phyloP scores from a whole-genome alignment of 2,329 filamentous ascomycete species.

The Domatiomyces catenatus region DNA sequence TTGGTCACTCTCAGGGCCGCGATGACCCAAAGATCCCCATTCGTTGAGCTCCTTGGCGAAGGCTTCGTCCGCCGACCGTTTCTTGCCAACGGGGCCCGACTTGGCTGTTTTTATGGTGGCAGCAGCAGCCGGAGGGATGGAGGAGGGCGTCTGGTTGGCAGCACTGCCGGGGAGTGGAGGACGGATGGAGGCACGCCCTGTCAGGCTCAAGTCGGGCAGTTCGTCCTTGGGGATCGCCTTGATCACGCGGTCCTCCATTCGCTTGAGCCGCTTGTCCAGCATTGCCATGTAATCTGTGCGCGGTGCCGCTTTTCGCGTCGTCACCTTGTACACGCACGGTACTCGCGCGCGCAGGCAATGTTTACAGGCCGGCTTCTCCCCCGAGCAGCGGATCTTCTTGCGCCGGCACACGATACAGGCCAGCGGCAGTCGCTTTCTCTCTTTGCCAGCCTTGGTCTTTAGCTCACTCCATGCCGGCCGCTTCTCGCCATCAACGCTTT shows the following conservation, averaged over 20 bases:
- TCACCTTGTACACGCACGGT: conserved; percentile 95
- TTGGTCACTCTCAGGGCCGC: conserved; percentile 25
- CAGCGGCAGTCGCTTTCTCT: conserved; percentile 78
- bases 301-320: conserved; percentile 80
- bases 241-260: conserved; percentile 96
- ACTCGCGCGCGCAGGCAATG: conserved; percentile 85
- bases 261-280: conserved; percentile 85
- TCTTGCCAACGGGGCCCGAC: conserved; percentile 40
- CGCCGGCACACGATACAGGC: conserved; percentile 90
- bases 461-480: conserved; percentile 63
- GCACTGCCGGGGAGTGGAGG: conserved; percentile 49
- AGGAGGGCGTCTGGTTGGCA: conserved; percentile 18
- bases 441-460: conserved; percentile 87
- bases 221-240: conserved; percentile 85
- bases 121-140: conserved; percentile 5
- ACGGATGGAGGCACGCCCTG: conserved; percentile 71
- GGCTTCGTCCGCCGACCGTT: conserved; percentile 72
- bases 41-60: conserved; percentile 68
- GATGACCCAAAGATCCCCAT: conserved; percentile 38
- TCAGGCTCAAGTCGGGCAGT: conserved; percentile 48
- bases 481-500: conserved; percentile 41
- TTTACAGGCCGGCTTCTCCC: conserved; percentile 94
- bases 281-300: conserved; percentile 98
- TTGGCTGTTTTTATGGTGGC: neutral
- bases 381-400: conserved; percentile 96